These are phyloP conservation scores for Paratrypanosoma confusum DNA, from an alignment of 208 protist species.

Conservation along the genomic window DNA sequence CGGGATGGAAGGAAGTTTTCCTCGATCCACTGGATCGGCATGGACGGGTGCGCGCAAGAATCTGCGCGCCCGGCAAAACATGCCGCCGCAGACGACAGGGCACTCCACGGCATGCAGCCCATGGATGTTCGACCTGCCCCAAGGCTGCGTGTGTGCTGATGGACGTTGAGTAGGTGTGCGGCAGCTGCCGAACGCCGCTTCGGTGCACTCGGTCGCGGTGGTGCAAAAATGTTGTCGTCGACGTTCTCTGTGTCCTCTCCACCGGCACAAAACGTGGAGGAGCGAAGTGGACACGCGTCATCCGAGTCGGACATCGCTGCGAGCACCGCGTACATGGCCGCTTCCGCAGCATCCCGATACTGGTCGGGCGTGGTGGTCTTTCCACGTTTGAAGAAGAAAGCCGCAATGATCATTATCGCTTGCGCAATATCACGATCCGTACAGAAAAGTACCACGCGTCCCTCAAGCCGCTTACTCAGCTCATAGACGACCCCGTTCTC, in stretches of 20 bases:
- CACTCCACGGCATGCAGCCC: slow-evolving; percentile 2
- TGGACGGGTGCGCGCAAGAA: slow-evolving; percentile 24
- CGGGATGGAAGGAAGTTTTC: slow-evolving; percentile 28
- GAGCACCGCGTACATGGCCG: too few species aligned
- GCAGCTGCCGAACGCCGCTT: too few species aligned
- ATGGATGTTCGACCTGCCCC: neutral
- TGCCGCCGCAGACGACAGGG: neutral
- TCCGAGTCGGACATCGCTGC: too few species aligned
- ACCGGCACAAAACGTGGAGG: too few species aligned
- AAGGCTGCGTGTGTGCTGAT: neutral
- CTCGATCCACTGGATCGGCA: slow-evolving; percentile 69
- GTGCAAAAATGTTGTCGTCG: too few species aligned
- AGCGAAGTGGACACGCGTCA: too few species aligned
- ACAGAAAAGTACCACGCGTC: slow-evolving; percentile 56
- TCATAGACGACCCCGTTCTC: too few species aligned
- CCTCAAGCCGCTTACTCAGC: slow-evolving; percentile 17
- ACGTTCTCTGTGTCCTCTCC: too few species aligned
- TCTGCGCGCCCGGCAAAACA: slow-evolving; percentile 33
- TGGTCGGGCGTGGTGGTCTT: neutral
- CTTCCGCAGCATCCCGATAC: neutral
- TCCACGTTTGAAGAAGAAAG: slow-evolving; percentile 32
- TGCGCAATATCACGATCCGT: slow-evolving; percentile 33
- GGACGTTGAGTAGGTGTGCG: neutral
- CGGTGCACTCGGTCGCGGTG: too few species aligned
- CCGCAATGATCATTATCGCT: slow-evolving; percentile 29